Conservation (phyloP, 2,329 filamentous ascomycete species). For the Pseudocercospora vitis region DNA sequence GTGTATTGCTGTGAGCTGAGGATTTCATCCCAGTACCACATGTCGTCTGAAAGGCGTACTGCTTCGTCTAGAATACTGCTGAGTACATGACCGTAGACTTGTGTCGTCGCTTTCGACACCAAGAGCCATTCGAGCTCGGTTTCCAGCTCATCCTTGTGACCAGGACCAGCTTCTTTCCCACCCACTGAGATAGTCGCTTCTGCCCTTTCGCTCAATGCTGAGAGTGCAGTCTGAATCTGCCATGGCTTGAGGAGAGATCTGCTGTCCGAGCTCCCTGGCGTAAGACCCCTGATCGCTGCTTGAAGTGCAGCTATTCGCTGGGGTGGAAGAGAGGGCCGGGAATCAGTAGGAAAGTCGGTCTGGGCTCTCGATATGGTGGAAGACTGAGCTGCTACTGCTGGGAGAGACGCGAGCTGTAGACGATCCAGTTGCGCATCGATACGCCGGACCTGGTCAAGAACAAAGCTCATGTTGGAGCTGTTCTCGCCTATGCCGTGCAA, state of each 20-base stretch:
- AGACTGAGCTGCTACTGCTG: constrained; percentile 15
- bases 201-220: constrained; percentile 15
- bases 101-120: constrained; percentile 86
- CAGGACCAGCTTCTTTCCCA: constrained; percentile 16
- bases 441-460: constrained; percentile 52
- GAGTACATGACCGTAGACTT: constrained; percentile 79
- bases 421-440: constrained; percentile 61
- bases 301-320: constrained; percentile 36
- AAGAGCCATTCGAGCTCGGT: constrained; percentile 86
- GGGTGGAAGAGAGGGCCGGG: constrained; percentile 23
- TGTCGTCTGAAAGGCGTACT: constrained; percentile 77
- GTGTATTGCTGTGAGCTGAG: constrained; percentile 75
- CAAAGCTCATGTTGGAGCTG: constrained; percentile 37
- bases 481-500: not conserved
- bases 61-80: constrained; percentile 78
- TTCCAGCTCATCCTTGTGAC: constrained; percentile 56
- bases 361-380: constrained; percentile 12
- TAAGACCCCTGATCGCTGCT: constrained; percentile 32
- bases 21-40: constrained; percentile 95
- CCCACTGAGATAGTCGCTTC: constrained; percentile 17
- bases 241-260: constrained; percentile 25
- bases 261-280: constrained; percentile 30
- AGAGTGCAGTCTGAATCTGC: constrained; percentile 17
- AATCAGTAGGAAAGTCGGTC: constrained; percentile 7
- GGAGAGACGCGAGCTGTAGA: constrained; percentile 50